Evolutionary conservation across 257 asterid genomes (phyloP).

Genomic region (Solanum bukasovii): DNA sequence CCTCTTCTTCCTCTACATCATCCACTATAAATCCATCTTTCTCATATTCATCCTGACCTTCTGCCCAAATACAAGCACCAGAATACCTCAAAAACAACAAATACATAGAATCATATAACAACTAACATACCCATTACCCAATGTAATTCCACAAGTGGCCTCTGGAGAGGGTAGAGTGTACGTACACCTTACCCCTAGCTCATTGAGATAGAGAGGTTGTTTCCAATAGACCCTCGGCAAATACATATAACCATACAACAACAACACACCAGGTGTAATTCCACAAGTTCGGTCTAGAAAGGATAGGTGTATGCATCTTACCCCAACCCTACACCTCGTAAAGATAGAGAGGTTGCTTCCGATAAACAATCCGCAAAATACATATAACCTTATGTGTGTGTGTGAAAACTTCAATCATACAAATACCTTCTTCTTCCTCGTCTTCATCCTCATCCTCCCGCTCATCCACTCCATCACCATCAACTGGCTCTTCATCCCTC

Average conservation of each 20-base stretch:
- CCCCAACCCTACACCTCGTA: not conserved
- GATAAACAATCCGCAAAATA: not conserved
- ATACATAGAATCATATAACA: not conserved
- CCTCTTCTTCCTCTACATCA: conserved; percentile 59
- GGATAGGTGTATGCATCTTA: not conserved
- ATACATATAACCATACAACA: not conserved
- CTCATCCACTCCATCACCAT: conserved; percentile 36
- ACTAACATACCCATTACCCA: not conserved
- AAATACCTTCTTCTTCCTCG: conserved; percentile 74
- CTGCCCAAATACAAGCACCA: conserved; percentile 17
- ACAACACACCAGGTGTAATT: not conserved
- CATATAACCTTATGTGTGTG: not conserved
- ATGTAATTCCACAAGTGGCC: not conserved
- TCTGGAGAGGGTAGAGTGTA: not conserved
- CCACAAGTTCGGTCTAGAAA: not conserved
- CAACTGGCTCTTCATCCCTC: conserved; percentile 52
- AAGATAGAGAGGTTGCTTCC: not conserved
- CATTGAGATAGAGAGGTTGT: not conserved
- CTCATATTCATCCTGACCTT: conserved; percentile 89
- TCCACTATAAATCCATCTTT: conserved; percentile 93
- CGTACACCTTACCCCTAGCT: not conserved
- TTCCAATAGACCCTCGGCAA: not conserved
- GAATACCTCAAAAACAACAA: not conserved
- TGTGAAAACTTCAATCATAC: not conserved
- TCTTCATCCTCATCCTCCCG: conserved; percentile 68